Base-by-base conservation (phyloP, 768 basidiomycete genomes). In the Mycena crocata region DNA sequence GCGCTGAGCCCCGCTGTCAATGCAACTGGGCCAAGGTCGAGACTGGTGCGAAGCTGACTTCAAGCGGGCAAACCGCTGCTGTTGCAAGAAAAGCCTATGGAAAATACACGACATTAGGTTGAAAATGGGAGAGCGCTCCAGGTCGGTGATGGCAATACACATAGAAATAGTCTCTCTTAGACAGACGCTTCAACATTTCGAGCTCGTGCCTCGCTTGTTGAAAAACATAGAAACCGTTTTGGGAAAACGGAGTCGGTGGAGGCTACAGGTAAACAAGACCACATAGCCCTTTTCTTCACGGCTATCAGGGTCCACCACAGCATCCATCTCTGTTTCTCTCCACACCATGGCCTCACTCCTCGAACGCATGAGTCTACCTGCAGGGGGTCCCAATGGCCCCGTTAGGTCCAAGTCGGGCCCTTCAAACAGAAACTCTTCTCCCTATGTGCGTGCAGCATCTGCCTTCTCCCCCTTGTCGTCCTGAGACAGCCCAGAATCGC, bases 321-420 rank as follows among this genome's bases (percentile, higher is more conserved):
- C 48, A 54, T 56, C 60, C n/a, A n/a, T n/a, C n/a, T n/a, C n/a
- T n/a, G n/a, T n/a, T n/a, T n/a, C n/a, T n/a, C n/a, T n/a, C n/a
- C n/a, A n/a, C n/a, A 69, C 70, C 51, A 87, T 87, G 86, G 83
- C 87, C 50, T 89, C 87, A 40, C 81, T 89, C 32, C 86, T 89
- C 61, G 86, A 89, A 72, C 87, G 87, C 45, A 84, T 89, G 82
- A 85, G 81, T 70, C 77, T 86, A 54, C 68, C 82, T 24, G 72
- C 82, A 23, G 73, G 71, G 63, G 74, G 79, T 24, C 64, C 79
- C n/a, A 66, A 72, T 15, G 87, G 88, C 35, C 85, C 86, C 28
- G 75, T 86, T 56, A 85, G 87, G 61, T 79, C 81, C 48, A 85
- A 81, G 72, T 68, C 74, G 24, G 71, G 69, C 51, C 66, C 75